These are phyloP conservation scores for Tremella yokohamensis DNA, from an alignment of 768 basidiomycete species.

Conservation along the genomic window DNA sequence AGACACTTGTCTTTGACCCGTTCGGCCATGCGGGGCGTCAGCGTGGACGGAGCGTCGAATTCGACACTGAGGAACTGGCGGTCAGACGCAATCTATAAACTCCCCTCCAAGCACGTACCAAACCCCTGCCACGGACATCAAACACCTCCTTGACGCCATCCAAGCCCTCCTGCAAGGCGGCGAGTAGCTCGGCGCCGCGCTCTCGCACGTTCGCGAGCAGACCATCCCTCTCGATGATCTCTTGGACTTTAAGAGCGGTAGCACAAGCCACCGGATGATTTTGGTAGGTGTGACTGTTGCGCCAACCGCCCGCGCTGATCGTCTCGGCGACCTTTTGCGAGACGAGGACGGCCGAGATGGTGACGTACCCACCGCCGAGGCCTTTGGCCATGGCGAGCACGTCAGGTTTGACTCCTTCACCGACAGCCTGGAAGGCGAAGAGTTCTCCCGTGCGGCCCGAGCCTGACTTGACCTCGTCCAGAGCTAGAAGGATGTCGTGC, in stretches of 20 bases:
- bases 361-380: constrained; percentile 25
- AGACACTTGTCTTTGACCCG: constrained; percentile 23
- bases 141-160: constrained; percentile 11
- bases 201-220: constrained; percentile 19
- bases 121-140: constrained; percentile 24
- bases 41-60: constrained; percentile 8
- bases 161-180: constrained; percentile 9
- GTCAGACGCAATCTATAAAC: background rate
- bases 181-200: constrained; percentile 19
- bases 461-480: constrained; percentile 32
- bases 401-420: constrained; percentile 25
- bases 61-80: constrained; percentile 27
- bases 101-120: constrained; percentile 13
- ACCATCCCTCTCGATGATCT: constrained; percentile 25
- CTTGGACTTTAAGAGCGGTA: constrained; percentile 19
- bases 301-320: constrained; percentile 23
- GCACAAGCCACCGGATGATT: constrained; percentile 29
- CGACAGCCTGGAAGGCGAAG: constrained; percentile 22
- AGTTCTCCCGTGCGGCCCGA: constrained; percentile 18
- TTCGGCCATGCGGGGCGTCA: constrained; percentile 18
- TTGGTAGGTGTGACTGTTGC: constrained; percentile 29
- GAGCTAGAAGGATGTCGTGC: constrained; percentile 18
- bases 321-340: constrained; percentile 12
- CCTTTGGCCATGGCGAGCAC: constrained; percentile 26
- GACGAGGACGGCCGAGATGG: constrained; percentile 21